Base-by-base conservation (phyloP, 495 filamentous ascomycete species). In the Aspergillus taichungensis region DNA sequence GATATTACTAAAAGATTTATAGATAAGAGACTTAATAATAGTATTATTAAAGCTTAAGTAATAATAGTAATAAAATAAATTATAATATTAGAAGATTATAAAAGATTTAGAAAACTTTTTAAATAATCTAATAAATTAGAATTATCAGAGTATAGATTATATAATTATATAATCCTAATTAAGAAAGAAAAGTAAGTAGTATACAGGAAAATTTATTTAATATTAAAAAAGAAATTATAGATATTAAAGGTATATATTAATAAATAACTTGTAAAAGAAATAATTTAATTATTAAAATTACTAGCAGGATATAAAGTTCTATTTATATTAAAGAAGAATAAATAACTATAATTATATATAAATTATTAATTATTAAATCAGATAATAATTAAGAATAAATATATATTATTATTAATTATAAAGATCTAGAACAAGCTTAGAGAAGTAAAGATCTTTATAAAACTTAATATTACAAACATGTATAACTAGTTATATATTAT, bases 221-320 rank as follows among this genome's bases (percentile, higher is more conserved):
- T 24, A n/a, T 13, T 29, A 42, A 42, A 27, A 38, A 46, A 24
- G 34, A 6, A 39, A 43, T 39, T 34, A 54, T 42, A 33, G 42
- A 40, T 18, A 11, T 27, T 14, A 29, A 40, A 42, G 34, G 13
- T 24, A 48, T 31, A 9, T 34, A 34, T 18, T 41, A 35, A 5
- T 34, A 34, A 40, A 34, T 29, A 35, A 51, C 30, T 44, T 31
- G 38, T 33, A 34, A 44, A 43, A 32, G 36, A 42, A 39, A 45
- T 29, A 8, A 43, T 10, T 28, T 46, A 24, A 24, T 24, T 24
- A 24, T 24, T 24, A 24, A 24, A 24, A 4, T 24, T 24, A 24
- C 18, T 24, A 24, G 18, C 4, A 24, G 4, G 18, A 24, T 24
- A 24, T 24, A 24, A 24, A 2, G 4, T 24, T 24, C 40, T 40